A percentile compares a stretch with the other conserved stretches of the same genome.
These are phyloP conservation scores for Pseudozyma tsukubaensis DNA, from an alignment of 1,284 basidiomycete species.

Conservation along the genomic window DNA sequence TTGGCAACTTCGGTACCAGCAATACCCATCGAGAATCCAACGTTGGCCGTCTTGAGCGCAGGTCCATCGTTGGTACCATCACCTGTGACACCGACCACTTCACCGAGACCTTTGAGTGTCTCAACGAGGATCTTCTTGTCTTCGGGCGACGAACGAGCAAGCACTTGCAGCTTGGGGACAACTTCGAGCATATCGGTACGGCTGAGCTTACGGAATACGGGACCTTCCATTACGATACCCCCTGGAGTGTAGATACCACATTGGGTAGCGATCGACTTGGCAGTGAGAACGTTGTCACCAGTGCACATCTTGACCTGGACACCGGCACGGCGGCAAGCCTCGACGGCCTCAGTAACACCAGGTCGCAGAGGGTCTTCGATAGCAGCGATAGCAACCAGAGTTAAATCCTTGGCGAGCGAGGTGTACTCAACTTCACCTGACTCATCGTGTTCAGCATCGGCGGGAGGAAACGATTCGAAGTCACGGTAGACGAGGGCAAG, in stretches of 20 bases:
- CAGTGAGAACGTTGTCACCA: constrained; percentile 89
- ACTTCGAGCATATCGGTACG: constrained; percentile 72
- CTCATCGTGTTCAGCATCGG: constrained; percentile 70
- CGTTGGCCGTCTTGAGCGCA: constrained; percentile 81
- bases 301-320: constrained; percentile 99
- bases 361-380: constrained; percentile 95
- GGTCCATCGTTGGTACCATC: constrained; percentile 99
- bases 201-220: constrained; percentile 74
- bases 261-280: constrained; percentile 90
- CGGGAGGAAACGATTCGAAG: constrained; percentile 85
- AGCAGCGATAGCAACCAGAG: constrained; percentile 86
- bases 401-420: constrained; percentile 79
- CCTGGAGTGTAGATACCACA: constrained; percentile 93
- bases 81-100: constrained; percentile 96
- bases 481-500: constrained; percentile 93
- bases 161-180: constrained; percentile 74
- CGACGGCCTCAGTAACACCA: constrained; percentile 88
- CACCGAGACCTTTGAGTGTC: constrained; percentile 85
- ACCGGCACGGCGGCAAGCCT: constrained; percentile 85
- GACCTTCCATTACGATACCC: constrained; percentile 97
- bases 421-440: constrained; percentile 77
- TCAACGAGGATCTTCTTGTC: constrained; percentile 95
- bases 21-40: constrained; percentile 83
- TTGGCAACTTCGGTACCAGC: constrained; percentile 98
- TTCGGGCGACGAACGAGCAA: constrained; percentile 94